Percentiles rank a stretch among this genome's conserved stretches.
Evolutionary conservation across 2,329 filamentous ascomycete species (phyloP).

Genomic region (Rasamsonia emersonii): DNA sequence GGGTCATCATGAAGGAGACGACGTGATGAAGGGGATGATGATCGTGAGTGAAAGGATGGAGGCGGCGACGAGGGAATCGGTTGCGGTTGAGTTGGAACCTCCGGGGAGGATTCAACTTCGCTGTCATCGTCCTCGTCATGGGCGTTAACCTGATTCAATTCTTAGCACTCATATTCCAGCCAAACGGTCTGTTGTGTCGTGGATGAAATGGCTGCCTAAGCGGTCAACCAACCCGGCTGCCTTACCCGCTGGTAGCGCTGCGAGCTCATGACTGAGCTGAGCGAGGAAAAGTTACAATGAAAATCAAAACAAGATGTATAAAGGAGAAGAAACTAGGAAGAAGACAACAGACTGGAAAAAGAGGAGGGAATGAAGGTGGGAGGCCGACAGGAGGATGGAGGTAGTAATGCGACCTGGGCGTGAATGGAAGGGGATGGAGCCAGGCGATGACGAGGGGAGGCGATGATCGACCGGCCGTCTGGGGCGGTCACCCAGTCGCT

Average conservation of each 20-base stretch:
- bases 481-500: too few relatives aligned
- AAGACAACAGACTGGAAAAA: slow-evolving; percentile 2
- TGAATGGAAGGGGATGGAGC: slow-evolving; percentile 1
- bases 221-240: slow-evolving; percentile 11
- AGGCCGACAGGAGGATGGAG: slow-evolving; percentile 5
- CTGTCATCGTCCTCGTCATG: slow-evolving; percentile 32
- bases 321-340: slow-evolving; percentile 2
- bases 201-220: too few relatives aligned
- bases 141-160: slow-evolving; percentile 31
- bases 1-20: slow-evolving; percentile 47
- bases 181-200: background rate
- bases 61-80: slow-evolving; percentile 35
- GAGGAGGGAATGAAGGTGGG: slow-evolving; percentile 6
- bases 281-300: slow-evolving; percentile 12
- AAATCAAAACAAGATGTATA: slow-evolving; percentile 6
- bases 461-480: slow-evolving; percentile 1
- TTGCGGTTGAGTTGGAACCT: slow-evolving; percentile 19
- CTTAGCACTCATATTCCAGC: slow-evolving; percentile 2
- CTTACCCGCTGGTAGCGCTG: slow-evolving; percentile 42
- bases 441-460: slow-evolving; percentile 7
- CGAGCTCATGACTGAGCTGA: slow-evolving; percentile 40
- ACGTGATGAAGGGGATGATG: slow-evolving; percentile 56
- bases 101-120: slow-evolving; percentile 21
- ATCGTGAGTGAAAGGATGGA: slow-evolving; percentile 81
- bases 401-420: background rate